Conservation (phyloP, 2,329 filamentous ascomycete genomes). For the Calonectria henricotiae region DNA sequence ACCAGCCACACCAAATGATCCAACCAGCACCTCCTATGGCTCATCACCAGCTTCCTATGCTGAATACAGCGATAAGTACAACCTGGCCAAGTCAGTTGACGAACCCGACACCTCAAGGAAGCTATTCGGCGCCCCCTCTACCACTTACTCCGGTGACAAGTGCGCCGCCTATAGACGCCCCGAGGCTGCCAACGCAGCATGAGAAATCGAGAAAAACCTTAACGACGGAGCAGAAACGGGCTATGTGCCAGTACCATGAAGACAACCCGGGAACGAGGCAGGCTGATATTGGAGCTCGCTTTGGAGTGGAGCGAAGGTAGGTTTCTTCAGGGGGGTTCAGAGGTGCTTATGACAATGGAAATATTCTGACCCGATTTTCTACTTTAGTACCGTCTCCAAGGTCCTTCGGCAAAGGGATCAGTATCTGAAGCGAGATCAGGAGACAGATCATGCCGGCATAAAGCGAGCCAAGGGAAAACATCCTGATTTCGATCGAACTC, state of each 20-base stretch:
- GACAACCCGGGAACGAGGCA: constrained; percentile 94
- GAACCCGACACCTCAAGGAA: constrained; percentile 71
- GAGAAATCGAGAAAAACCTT: constrained; percentile 86
- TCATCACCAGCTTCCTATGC: constrained; percentile 76
- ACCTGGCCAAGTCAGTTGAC: constrained; percentile 89
- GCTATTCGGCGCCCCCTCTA: constrained; percentile 73
- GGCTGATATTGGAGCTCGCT: constrained; percentile 95
- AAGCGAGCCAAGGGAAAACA: constrained; percentile 89
- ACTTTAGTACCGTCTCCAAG: constrained; percentile 93
- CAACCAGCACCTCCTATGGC: constrained; percentile 64
- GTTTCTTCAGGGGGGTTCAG: constrained; percentile 41
- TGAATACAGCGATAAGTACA: constrained; percentile 68
- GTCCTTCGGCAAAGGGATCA: constrained; percentile 95
- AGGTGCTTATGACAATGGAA: constrained; percentile 42
- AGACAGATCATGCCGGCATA: constrained; percentile 76
- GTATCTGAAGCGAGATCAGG: constrained; percentile 88
- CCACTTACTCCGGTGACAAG: constrained; percentile 73
- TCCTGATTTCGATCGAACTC: constrained; percentile 91
- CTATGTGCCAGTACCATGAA: constrained; percentile 95
- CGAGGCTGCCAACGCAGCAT: constrained; percentile 58
- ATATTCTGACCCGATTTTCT: constrained; percentile 45
- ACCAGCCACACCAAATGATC: constrained; percentile 55
- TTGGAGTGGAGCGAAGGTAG: constrained; percentile 98
- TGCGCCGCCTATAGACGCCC: constrained; percentile 61
- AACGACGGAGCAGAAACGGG: constrained; percentile 89